phyloP scores from a whole-genome alignment of 164 flowering plant genomes.

The Macadamia integrifolia region DNA sequence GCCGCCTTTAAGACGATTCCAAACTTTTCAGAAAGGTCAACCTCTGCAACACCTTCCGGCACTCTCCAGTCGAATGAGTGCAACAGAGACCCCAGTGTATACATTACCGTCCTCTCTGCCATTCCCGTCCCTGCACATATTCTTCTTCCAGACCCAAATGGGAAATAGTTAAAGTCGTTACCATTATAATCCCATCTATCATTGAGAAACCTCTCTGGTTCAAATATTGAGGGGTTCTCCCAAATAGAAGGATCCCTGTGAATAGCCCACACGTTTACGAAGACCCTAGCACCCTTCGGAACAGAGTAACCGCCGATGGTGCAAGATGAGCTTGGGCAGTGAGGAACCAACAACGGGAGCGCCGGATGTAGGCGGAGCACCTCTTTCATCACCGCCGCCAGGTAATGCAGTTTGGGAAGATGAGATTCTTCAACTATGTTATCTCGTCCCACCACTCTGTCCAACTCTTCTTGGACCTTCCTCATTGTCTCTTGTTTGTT shows the following conservation, averaged over 20 bases:
- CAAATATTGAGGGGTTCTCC: slow-evolving; percentile 5
- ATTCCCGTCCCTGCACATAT: slow-evolving; percentile 23
- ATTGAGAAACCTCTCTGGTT: slow-evolving; percentile 17
- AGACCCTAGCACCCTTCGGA: slow-evolving; percentile 2
- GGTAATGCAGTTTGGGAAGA: slow-evolving; percentile 10
- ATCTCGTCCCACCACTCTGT: slow-evolving; percentile 19
- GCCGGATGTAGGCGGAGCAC: slow-evolving; percentile 12
- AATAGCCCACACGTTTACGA: slow-evolving; percentile 9
- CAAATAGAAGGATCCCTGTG: neutral
- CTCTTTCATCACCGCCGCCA: slow-evolving; percentile 14
- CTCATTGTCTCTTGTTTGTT: too few relatives aligned
- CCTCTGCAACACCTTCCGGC: slow-evolving; percentile 10
- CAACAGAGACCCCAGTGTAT: slow-evolving; percentile 9
- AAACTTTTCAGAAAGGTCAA: slow-evolving; percentile 16
- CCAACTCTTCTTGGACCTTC: slow-evolving; percentile 12
- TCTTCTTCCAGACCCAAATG: slow-evolving; percentile 30
- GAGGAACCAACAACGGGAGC: slow-evolving; percentile 17
- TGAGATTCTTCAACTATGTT: slow-evolving; percentile 32
- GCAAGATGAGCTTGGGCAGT: slow-evolving; percentile 10
- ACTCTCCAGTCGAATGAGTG: slow-evolving; percentile 22
- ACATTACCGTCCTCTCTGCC: slow-evolving; percentile 20
- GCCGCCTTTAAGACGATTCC: slow-evolving; percentile 8
- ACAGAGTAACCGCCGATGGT: slow-evolving; percentile 10
- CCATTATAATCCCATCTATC: slow-evolving; percentile 11
- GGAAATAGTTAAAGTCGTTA: slow-evolving; percentile 15